phyloP scores from a whole-genome alignment of 2,329 filamentous ascomycete genomes.

The Arachnomyces sp. region DNA sequence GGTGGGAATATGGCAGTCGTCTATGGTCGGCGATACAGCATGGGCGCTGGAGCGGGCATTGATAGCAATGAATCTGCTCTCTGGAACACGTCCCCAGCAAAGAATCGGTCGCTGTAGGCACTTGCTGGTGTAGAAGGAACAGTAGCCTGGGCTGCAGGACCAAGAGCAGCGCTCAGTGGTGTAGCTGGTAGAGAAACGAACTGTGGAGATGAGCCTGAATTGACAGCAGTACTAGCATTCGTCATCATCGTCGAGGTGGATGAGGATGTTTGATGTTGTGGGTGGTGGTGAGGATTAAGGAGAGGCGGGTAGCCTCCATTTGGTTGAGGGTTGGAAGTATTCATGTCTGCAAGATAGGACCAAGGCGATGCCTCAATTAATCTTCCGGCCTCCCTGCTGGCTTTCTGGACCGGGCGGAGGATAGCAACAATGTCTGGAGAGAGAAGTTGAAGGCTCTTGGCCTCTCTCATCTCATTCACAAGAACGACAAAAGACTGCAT shows the following conservation, averaged over 20 bases:
- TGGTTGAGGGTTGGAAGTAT: constrained; percentile 19
- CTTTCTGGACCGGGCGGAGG: constrained; percentile 71
- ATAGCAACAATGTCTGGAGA: constrained; percentile 61
- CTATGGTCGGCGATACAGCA: constrained; percentile 28
- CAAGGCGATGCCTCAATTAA: constrained; percentile 61
- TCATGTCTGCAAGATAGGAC: constrained; percentile 46
- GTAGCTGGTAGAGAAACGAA: constrained; percentile 66
- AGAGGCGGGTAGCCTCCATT: constrained; percentile 21
- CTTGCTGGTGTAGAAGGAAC: constrained; percentile 56
- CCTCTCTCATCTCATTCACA: constrained; percentile 39
- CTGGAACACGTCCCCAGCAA: constrained; percentile 42
- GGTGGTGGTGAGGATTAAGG: constrained; percentile 14
- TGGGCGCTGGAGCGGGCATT: constrained; percentile 34
- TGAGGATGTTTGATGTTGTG: constrained; percentile 21
- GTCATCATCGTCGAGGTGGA: constrained; percentile 15
- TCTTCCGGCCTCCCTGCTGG: constrained; percentile 69
- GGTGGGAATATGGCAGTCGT: not conserved
- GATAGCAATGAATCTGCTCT: constrained; percentile 40
- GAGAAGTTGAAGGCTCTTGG: constrained; percentile 40
- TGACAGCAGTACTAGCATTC: not conserved
- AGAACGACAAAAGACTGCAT: constrained; percentile 42
- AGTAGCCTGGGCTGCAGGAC: constrained; percentile 82
- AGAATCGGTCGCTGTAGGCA: constrained; percentile 41
- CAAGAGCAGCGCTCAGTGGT: constrained; percentile 78
- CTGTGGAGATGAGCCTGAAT: constrained; percentile 33